Base-by-base conservation (phyloP, 768 basidiomycete genomes). In the Dendrothele bispora region DNA sequence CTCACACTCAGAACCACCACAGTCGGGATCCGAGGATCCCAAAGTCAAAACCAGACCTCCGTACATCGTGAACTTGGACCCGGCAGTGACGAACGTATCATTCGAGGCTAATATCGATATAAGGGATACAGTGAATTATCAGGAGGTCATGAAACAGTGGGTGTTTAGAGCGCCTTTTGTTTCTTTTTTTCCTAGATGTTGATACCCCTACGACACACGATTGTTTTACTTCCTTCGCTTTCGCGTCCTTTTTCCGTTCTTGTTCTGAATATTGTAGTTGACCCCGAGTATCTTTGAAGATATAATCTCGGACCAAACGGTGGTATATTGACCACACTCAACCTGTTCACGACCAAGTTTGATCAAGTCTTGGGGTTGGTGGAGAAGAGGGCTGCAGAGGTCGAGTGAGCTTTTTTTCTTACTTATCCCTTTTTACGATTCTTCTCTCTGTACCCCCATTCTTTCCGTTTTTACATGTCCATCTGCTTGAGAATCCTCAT, bases 101-200 rank as follows among this genome's bases (percentile, higher is more conserved):
- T 99, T 93, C 61, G 91, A 94, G 50, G 84, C 95, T 22, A 98
- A 98, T 64, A 98, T 99, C 51, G 97, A 99, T 65, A 98, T 99
- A 43, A 73, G 97, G 52, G 97, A 99, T 66, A 99, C 97, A 10
- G 84, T 99, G 18, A 89, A 98, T 64, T 99, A 98, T 68, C 82
- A 88, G 54, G 89, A 99, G 68, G 95, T 99, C 57, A 99, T 99
- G 97, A 95, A 97, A 80, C 94, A 98, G 93, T 97, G 75, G 75
- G 87, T 85, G 48, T 55, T 43, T 49, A 57, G 51, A 46, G 43
- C n/a, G 14, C 26, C 29, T 27, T 29, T 26, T 20, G 28, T 26
- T 27, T 21, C 18, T 32, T 22, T 47, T 38, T 29, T 20, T 39
- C 45, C 22, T 26, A 17, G n/a, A n/a, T n/a, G n/a, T n/a, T n/a